Base-by-base conservation (phyloP, 2,329 filamentous ascomycete species). In the Penicillium oxalicum region DNA sequence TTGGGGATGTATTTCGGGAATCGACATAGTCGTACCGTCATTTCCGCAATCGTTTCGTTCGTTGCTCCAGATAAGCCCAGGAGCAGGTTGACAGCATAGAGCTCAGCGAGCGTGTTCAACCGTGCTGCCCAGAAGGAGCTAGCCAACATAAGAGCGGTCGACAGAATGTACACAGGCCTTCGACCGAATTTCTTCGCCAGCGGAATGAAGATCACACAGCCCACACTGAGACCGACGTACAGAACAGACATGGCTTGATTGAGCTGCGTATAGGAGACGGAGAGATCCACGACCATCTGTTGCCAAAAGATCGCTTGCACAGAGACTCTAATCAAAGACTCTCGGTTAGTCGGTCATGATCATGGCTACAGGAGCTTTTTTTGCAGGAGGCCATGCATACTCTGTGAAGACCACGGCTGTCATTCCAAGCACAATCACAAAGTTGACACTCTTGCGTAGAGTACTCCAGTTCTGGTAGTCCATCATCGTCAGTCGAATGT, bases 191-290 rank as follows among this genome's bases (percentile, higher is more conserved):
- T 76, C 49, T 72, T 66, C 1, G 72, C 71, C 7, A 77, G 65
- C 0, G 75, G 74, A 5, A 76, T 70, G 43, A 77, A 67, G 1
- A 77, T n/a, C 3, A 75, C 52, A 37, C 68, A 69, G 2, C 74
- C 74, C n/a, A 72, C 51, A 9, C 69, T 66, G 0, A 77, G 59
- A 1, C 68, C 69, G 1, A 68, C 74, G 46, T 63, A 75, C n/a
- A 69, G 72, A 4, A 72, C 68, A 1, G 75, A 77, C 52, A 70
- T 73, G 2, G 68, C 68, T 40, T 73, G 67, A 44, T 76, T 79
- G 33, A 78, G 52, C 1, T 69, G 57, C 0, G 58, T 54, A 49
- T 68, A 70, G 29, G 61, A 68, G 49, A 75, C 72, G 13, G 68
- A 58, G 1, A 79, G 63, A 47, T 78, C 68, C 1, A 61, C 48